These are phyloP conservation scores for Aspergillus sp. DNA, from an alignment of 2,329 filamentous ascomycete genomes.

Conservation along the genomic window DNA sequence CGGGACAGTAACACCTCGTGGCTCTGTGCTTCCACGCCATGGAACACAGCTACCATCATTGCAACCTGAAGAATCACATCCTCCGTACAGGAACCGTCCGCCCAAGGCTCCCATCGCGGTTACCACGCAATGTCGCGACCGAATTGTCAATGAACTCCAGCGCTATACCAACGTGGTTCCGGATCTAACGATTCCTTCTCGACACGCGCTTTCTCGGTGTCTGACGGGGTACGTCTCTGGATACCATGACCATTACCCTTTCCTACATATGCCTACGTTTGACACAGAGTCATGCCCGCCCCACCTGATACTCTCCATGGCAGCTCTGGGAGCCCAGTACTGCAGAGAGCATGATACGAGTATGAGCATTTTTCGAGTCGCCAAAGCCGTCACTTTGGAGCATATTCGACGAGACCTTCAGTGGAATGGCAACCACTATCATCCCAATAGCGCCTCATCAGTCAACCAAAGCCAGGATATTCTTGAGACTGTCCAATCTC, in stretches of 20 bases:
- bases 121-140: slow-evolving; percentile 37
- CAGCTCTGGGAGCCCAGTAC: slow-evolving; percentile 37
- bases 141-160: slow-evolving; percentile 26
- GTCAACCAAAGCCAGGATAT: slow-evolving; percentile 28
- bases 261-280: slow-evolving; percentile 39
- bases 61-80: slow-evolving; percentile 36
- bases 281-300: slow-evolving; percentile 31
- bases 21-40: slow-evolving; percentile 39
- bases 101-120: slow-evolving; percentile 36
- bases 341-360: slow-evolving; percentile 40
- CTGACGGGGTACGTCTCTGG: slow-evolving; percentile 39
- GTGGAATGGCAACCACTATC: slow-evolving; percentile 17
- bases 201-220: slow-evolving; percentile 39
- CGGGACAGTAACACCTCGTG: slow-evolving; percentile 28
- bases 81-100: slow-evolving; percentile 29
- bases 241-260: slow-evolving; percentile 40
- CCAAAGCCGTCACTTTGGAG: slow-evolving; percentile 38
- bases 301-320: slow-evolving; percentile 37
- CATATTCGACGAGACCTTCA: slow-evolving; percentile 36
- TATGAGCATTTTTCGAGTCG: slow-evolving; percentile 36
- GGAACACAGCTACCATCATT: slow-evolving; percentile 39
- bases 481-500: slow-evolving; percentile 35
- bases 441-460: slow-evolving; percentile 11
- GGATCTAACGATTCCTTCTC: slow-evolving; percentile 33
- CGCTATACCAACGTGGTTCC: slow-evolving; percentile 36